Base-by-base conservation (phyloP, 192 early-diverging fungal species). In the Cetraspora pellucida region DNA sequence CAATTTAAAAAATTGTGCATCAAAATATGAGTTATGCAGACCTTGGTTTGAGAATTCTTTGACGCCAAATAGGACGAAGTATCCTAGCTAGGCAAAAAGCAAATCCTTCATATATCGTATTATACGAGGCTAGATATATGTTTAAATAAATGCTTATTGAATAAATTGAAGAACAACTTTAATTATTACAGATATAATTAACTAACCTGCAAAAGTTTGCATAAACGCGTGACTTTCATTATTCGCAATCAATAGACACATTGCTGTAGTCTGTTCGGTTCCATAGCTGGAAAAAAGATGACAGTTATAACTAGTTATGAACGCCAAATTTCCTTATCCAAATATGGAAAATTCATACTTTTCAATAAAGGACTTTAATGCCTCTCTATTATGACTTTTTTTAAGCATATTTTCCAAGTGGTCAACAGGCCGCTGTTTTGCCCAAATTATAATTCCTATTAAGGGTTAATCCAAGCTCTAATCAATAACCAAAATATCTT, bases 51-150 rank as follows among this genome's bases (percentile, higher is more conserved):
- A 76, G 19, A 11, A 76, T 52, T 8, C n/a, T 66, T 55, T 76
- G 44, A 17, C 37, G 25, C 74, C 74, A 76, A 25, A 76, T n/a
- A 11, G 74, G 74, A n/a, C 61, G 43, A 50, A 76, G 50, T 49
- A 57, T 76, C 46, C 74, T 76, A 3, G 74, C 46, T 37, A 76
- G 21, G 44, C 64, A 76, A 58, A 43, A 63, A 8, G 47, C 46
- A 31, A 76, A 54, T 10, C 74, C 74, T 66, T 76, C 74, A 43
- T 31, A 76, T 54, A 76, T 44, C 10, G 21, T 11, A 55, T 31
- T 58, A 19, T 49, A 54, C 8, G 10, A 27, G 27, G 28, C 25
- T 25, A 50, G 21, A 69, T 49, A 52, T 17, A 4, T 47, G 16
- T 17, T 2, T 27, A 37, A 14, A 37, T 50, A n/a, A 14, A 52